These are phyloP conservation scores for Fraxinus angustifolia DNA, from an alignment of 305 asterid species.

Conservation along the genomic window DNA sequence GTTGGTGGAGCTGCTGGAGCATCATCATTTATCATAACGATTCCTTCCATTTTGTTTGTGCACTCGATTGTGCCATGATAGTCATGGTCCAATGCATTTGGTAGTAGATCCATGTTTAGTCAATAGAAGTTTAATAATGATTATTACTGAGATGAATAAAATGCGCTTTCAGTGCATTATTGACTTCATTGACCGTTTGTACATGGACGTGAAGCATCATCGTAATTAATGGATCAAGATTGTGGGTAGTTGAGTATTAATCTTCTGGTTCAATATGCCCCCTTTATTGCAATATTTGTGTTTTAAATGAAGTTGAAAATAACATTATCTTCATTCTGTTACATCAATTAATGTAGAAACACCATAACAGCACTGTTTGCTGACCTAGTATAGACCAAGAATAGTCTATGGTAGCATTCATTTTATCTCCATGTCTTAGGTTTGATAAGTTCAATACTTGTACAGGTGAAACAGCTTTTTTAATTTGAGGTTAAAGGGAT, in stretches of 20 bases:
- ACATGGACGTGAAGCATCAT: not conserved
- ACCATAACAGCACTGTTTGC: not conserved
- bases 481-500: not conserved
- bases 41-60: not conserved
- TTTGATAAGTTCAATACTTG: not conserved
- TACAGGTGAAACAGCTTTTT: not conserved
- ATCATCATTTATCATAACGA: not conserved
- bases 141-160: not conserved
- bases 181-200: not conserved
- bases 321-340: not conserved
- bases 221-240: not conserved
- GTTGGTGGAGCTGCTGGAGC: not conserved
- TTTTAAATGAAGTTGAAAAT: not conserved
- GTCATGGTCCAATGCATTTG: not conserved
- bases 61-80: not conserved
- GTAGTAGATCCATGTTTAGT: not conserved
- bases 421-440: not conserved
- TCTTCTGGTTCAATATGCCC: not conserved
- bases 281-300: not conserved
- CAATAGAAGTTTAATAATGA: not conserved
- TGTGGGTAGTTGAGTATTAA: not conserved
- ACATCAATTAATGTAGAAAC: not conserved
- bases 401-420: not conserved
- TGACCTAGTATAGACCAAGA: not conserved
- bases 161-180: not conserved